Evolutionary conservation across 1,284 basidiomycete species (phyloP).

Genomic region (Ceratobasidium sp.): DNA sequence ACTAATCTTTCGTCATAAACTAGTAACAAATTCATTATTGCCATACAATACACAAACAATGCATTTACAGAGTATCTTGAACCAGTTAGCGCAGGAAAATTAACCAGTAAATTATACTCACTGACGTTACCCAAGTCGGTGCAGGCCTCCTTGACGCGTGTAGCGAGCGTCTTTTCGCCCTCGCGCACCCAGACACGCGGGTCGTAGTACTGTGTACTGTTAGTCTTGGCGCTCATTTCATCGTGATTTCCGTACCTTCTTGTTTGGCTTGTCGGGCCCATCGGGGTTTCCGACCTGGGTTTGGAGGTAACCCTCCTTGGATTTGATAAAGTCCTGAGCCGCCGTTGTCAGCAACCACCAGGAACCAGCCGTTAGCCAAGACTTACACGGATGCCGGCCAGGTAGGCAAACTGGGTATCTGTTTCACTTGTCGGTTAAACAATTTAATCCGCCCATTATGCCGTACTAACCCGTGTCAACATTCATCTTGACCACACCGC

Average conservation of each 20-base stretch:
- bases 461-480: slow-evolving; percentile 74
- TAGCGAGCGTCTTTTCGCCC: slow-evolving; percentile 92
- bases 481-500: slow-evolving; percentile 98
- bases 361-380: slow-evolving; percentile 1
- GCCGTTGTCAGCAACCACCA: background rate
- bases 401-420: slow-evolving; percentile 93
- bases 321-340: slow-evolving; percentile 76
- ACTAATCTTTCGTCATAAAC: background rate
- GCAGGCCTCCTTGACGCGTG: slow-evolving; percentile 92
- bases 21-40: background rate
- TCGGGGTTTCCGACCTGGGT: slow-evolving; percentile 95
- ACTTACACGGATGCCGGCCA: slow-evolving; percentile 81
- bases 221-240: slow-evolving; percentile 13
- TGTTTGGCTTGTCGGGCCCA: slow-evolving; percentile 93
- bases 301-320: slow-evolving; percentile 85
- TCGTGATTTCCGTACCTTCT: slow-evolving; percentile 70
- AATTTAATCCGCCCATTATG: background rate
- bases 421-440: too few species aligned
- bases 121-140: slow-evolving; percentile 82
- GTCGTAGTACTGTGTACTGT: slow-evolving; percentile 73
- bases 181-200: slow-evolving; percentile 98
- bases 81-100: background rate
- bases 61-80: slow-evolving; percentile 21
- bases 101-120: slow-evolving; percentile 44
- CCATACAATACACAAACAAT: slow-evolving; percentile 17